Conservation (phyloP, 2,329 filamentous ascomycete genomes). For the Drechslerella dactyloides region DNA sequence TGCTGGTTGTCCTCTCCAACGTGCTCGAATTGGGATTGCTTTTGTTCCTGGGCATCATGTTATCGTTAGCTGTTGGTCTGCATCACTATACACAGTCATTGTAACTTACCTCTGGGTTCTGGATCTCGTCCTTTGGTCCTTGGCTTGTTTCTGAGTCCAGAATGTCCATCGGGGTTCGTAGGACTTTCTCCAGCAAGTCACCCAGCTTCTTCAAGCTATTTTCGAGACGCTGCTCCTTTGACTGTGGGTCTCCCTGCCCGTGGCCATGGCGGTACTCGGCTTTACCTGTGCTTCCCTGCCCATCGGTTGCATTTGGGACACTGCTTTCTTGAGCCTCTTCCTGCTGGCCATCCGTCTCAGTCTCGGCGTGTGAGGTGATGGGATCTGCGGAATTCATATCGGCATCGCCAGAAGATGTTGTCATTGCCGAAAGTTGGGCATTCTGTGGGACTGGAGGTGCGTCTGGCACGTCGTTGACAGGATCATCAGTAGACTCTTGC, state of each 20-base stretch:
- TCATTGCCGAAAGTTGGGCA: constrained; percentile 48
- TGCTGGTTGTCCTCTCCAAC: constrained; percentile 80
- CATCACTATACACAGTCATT: constrained; percentile 55
- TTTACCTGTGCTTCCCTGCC: constrained; percentile 30
- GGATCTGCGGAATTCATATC: constrained; percentile 52
- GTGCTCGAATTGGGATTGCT: constrained; percentile 92
- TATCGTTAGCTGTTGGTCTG: constrained; percentile 1
- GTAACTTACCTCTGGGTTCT: constrained; percentile 53
- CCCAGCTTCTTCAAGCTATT: constrained; percentile 94
- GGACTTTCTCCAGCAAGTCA: constrained; percentile 90
- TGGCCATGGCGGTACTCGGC: constrained; percentile 37
- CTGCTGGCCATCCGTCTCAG: constrained; percentile 51
- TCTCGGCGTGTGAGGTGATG: constrained; percentile 51
- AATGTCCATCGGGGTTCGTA: constrained; percentile 85
- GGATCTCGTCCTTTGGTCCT: constrained; percentile 63
- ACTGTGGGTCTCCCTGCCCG: constrained; percentile 44
- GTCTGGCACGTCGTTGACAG: constrained; percentile 48
- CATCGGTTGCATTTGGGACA: constrained; percentile 33
- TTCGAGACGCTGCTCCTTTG: constrained; percentile 58
- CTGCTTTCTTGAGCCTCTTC: constrained; percentile 44
- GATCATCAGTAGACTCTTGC: constrained; percentile 25
- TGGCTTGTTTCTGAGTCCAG: constrained; percentile 66
- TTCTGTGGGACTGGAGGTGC: constrained; percentile 50
- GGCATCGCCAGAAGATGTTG: constrained; percentile 50
- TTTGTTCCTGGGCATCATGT: constrained; percentile 63